Conservation (phyloP, 78 protist species). For the Trichosphaerium sp. region DNA sequence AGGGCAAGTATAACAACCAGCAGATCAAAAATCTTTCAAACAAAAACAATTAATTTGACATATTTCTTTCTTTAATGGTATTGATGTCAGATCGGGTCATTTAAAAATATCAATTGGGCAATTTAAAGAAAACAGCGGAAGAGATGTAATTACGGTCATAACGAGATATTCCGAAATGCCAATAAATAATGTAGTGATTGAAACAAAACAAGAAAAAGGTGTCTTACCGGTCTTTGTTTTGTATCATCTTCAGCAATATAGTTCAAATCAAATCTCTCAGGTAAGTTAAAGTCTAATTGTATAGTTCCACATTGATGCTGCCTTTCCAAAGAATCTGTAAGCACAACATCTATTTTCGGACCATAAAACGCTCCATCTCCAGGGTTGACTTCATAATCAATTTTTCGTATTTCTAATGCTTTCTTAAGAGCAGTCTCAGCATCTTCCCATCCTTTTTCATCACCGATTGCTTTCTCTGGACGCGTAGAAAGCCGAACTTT, state of each 20-base stretch:
- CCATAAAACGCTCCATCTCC: conserved; percentile 99
- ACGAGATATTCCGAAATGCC: too few relatives aligned
- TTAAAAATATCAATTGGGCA: too few relatives aligned
- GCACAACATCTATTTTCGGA: conserved; percentile 94
- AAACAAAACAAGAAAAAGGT: too few relatives aligned
- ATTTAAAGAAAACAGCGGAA: too few relatives aligned
- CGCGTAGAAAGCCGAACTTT: conserved; percentile 76
- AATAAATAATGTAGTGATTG: too few relatives aligned
- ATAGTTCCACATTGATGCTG: conserved; percentile 96
- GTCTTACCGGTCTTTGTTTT: too few relatives aligned
- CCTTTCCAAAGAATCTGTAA: conserved; percentile 78
- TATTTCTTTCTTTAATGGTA: too few relatives aligned
- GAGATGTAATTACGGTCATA: too few relatives aligned
- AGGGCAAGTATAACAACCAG: too few relatives aligned
- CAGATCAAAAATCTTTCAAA: too few relatives aligned
- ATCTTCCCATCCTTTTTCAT: conserved; percentile 56
- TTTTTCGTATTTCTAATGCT: too few relatives aligned
- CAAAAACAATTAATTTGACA: conserved; percentile 59
- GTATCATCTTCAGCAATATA: conserved; percentile 11
- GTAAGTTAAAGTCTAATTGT: conserved; percentile 96
- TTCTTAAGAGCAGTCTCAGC: conserved; percentile 70
- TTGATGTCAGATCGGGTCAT: too few relatives aligned
- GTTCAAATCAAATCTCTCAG: conserved; percentile 74
- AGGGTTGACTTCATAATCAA: conserved; percentile 55
- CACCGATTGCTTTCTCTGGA: conserved; percentile 82